These are phyloP conservation scores for Komagataella kurtzmanii DNA, from an alignment of 805 yeast genomes.

Conservation along the genomic window DNA sequence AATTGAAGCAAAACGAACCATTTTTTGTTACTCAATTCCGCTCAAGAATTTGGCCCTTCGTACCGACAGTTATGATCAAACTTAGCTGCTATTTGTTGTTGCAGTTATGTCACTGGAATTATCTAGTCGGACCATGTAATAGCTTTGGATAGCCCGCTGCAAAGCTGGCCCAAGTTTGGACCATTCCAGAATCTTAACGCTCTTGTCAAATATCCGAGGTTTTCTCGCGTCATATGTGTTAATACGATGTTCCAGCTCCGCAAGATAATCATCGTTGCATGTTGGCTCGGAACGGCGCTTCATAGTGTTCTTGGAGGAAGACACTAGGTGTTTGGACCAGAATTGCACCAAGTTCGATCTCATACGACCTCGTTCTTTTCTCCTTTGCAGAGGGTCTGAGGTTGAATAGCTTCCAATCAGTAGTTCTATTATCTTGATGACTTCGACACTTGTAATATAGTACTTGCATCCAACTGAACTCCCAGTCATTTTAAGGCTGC, in stretches of 20 bases:
- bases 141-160: constrained; percentile 50
- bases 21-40: too few species aligned
- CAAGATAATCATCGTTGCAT: constrained; percentile 20
- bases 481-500: too few species aligned
- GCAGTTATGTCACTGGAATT: too few species aligned
- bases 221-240: constrained; percentile 50
- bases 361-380: constrained; percentile 52
- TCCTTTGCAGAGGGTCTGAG: constrained; percentile 33
- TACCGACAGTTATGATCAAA: too few species aligned
- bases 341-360: constrained; percentile 54
- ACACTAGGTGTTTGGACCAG: constrained; percentile 49
- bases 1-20: too few species aligned
- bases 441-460: constrained; percentile 57
- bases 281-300: constrained; percentile 5
- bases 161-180: constrained; percentile 45
- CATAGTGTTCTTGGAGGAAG: constrained; percentile 21
- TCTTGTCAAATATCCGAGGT: constrained; percentile 60
- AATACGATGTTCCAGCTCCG: constrained; percentile 48
- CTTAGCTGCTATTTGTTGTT: too few species aligned
- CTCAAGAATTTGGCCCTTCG: too few species aligned
- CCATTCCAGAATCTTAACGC: constrained; percentile 51
- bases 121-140: constrained; percentile 23
- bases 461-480: constrained; percentile 7
- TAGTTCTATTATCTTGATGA: constrained; percentile 49
- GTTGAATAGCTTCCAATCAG: constrained; percentile 33